Evolutionary conservation across 495 filamentous ascomycete species (phyloP).

Genomic region (Aspergillus hancockii): DNA sequence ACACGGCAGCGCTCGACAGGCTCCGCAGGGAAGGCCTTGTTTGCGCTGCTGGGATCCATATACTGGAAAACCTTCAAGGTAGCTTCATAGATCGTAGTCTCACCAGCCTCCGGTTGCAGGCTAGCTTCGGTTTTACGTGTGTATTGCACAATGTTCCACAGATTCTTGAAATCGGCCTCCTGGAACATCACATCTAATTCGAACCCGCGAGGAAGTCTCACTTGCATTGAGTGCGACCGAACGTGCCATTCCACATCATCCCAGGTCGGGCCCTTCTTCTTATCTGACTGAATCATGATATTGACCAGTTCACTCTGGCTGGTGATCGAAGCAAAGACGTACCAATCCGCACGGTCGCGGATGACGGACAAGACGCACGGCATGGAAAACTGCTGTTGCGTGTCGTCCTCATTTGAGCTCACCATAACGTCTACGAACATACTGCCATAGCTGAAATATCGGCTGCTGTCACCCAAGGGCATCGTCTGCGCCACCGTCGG

Average conservation of each 20-base stretch:
- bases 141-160: constrained; percentile 83
- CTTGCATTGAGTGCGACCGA: constrained; percentile 57
- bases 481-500: constrained; percentile 63
- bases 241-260: constrained; percentile 75
- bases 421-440: constrained; percentile 70
- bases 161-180: constrained; percentile 69
- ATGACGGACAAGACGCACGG: constrained; percentile 73
- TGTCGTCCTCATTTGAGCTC: constrained; percentile 63
- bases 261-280: constrained; percentile 71
- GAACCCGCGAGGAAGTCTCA: constrained; percentile 70
- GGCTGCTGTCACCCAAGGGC: constrained; percentile 68
- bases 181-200: constrained; percentile 65
- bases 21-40: constrained; percentile 70
- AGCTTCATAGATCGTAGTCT: constrained; percentile 63
- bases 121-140: constrained; percentile 69
- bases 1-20: constrained; percentile 67
- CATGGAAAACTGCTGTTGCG: constrained; percentile 61
- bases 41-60: constrained; percentile 65
- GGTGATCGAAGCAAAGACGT: constrained; percentile 66
- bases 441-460: constrained; percentile 71
- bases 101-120: constrained; percentile 64
- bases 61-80: constrained; percentile 71
- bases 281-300: constrained; percentile 69
- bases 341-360: constrained; percentile 65
- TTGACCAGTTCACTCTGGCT: constrained; percentile 77